phyloP scores from a whole-genome alignment of 345 rosid genomes.

The Lepidium sativum region DNA sequence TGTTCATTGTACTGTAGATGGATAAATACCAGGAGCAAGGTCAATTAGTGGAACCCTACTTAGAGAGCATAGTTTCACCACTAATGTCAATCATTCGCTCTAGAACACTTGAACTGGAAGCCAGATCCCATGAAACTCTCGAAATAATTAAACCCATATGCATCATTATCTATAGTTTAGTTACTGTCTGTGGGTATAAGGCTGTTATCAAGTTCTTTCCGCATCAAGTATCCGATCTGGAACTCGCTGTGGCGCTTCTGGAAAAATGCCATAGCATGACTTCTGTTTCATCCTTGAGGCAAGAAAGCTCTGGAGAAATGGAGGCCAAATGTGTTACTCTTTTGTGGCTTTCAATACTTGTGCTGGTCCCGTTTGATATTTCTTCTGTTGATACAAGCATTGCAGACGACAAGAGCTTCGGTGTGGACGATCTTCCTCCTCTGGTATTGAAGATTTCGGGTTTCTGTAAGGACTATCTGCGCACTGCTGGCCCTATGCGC shows the following conservation, averaged over 20 bases:
- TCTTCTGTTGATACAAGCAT: slow-evolving; percentile 83
- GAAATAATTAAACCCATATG: slow-evolving; percentile 65
- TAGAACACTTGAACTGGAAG: slow-evolving; percentile 44
- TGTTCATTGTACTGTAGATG: slow-evolving; percentile 35
- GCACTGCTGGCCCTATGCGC: slow-evolving; percentile 92
- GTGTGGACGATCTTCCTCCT: slow-evolving; percentile 54
- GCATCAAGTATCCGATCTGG: slow-evolving; percentile 87
- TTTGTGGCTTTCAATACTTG: slow-evolving; percentile 90
- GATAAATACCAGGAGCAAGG: slow-evolving; percentile 94
- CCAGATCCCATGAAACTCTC: slow-evolving; percentile 44
- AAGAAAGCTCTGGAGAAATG: slow-evolving; percentile 97
- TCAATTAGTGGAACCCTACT: slow-evolving; percentile 78
- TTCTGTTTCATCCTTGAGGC: slow-evolving; percentile 60
- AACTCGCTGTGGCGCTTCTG: slow-evolving; percentile 75
- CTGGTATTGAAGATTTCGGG: slow-evolving; percentile 62
- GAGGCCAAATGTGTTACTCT: slow-evolving; percentile 84
- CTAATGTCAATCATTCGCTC: slow-evolving; percentile 65
- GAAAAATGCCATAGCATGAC: slow-evolving; percentile 64
- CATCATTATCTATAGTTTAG: slow-evolving; percentile 68
- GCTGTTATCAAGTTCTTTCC: slow-evolving; percentile 84
- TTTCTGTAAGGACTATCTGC: slow-evolving; percentile 80
- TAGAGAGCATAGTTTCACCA: slow-evolving; percentile 77
- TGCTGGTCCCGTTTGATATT: slow-evolving; percentile 87
- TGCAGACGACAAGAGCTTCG: slow-evolving; percentile 28
- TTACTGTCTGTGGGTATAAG: slow-evolving; percentile 90